Percentiles rank a stretch among this genome's conserved stretches.
phyloP scores from a whole-genome alignment of 805 yeast genomes.

The Metschnikowia reukaufii region DNA sequence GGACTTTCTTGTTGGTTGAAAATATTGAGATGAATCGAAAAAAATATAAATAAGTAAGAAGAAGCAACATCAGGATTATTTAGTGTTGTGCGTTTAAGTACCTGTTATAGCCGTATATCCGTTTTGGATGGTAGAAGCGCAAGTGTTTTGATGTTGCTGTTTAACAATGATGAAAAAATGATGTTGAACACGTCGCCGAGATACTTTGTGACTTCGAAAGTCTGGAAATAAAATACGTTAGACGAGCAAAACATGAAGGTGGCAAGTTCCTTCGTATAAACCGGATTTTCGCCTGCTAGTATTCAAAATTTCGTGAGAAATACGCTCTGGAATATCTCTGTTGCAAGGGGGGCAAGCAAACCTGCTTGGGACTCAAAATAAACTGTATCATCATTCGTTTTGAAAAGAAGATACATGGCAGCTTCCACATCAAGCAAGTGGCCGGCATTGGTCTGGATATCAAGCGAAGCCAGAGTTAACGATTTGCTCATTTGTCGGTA shows the following conservation, averaged over 20 bases:
- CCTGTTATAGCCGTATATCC: conserved; percentile 57
- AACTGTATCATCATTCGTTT: conserved; percentile 53
- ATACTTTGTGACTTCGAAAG: conserved; percentile 42
- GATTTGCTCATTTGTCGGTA: conserved; percentile 44
- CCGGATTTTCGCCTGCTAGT: conserved; percentile 8
- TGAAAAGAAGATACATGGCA: conserved; percentile 56
- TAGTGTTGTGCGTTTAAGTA: no score
- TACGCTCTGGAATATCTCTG: conserved; percentile 24
- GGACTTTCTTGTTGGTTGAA: no score
- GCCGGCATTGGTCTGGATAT: conserved; percentile 7
- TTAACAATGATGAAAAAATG: conserved; percentile 38
- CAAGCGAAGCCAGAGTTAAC: conserved; percentile 24
- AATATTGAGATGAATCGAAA: no score
- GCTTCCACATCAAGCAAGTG: conserved; percentile 51
- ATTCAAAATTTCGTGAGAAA: conserved; percentile 23
- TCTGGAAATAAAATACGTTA: conserved; percentile 58
- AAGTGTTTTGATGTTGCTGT: conserved; percentile 37
- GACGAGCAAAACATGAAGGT: conserved; percentile 44
- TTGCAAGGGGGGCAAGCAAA: conserved; percentile 27
- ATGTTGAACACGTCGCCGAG: conserved; percentile 56
- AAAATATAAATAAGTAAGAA: no score
- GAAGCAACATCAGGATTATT: no score
- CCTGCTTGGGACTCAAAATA: conserved; percentile 33
- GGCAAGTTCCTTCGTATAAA: conserved; percentile 22
- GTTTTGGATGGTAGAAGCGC: conserved; percentile 48